Evolutionary conservation across 192 early-diverging fungal species (phyloP).

Genomic region (Coemansia aciculifera): DNA sequence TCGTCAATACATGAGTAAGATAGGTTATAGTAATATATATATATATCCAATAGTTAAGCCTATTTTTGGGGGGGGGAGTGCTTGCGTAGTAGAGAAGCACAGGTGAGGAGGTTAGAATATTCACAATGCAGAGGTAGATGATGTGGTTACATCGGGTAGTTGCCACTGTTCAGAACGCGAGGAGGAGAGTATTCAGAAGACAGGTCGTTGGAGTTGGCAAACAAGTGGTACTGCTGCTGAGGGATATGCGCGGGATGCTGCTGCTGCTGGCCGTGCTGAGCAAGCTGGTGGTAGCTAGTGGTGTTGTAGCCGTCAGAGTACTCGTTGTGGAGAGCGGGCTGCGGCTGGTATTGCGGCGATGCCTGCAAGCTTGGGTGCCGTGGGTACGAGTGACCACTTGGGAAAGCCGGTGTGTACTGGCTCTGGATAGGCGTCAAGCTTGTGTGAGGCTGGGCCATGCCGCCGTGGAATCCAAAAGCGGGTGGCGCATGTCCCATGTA

Average conservation of each 20-base stretch:
- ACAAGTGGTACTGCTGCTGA: conserved; percentile 34
- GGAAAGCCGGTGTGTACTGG: conserved; percentile 17
- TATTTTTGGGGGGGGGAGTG: background rate
- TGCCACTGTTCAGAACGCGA: conserved; percentile 17
- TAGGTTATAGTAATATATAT: background rate
- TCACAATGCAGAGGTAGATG: conserved; percentile 20
- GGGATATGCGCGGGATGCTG: conserved; percentile 6
- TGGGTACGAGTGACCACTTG: background rate
- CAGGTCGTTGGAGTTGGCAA: conserved; percentile 16
- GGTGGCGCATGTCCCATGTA: conserved; percentile 31
- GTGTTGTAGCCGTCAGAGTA: background rate
- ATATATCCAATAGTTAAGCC: background rate
- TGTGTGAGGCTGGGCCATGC: conserved; percentile 27
- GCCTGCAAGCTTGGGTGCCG: background rate
- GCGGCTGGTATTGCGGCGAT: background rate
- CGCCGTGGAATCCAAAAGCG: conserved; percentile 18
- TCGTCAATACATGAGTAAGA: background rate
- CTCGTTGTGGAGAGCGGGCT: background rate
- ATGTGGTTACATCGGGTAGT: conserved; percentile 13
- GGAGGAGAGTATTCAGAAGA: conserved; percentile 14
- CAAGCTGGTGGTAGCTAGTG: background rate
- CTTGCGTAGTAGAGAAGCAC: background rate
- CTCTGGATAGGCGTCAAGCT: conserved; percentile 16
- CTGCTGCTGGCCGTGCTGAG: conserved; percentile 4
- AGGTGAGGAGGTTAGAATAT: conserved; percentile 14